Conservation (phyloP, 441 rosid genomes). For the Kokia cookei region DNA sequence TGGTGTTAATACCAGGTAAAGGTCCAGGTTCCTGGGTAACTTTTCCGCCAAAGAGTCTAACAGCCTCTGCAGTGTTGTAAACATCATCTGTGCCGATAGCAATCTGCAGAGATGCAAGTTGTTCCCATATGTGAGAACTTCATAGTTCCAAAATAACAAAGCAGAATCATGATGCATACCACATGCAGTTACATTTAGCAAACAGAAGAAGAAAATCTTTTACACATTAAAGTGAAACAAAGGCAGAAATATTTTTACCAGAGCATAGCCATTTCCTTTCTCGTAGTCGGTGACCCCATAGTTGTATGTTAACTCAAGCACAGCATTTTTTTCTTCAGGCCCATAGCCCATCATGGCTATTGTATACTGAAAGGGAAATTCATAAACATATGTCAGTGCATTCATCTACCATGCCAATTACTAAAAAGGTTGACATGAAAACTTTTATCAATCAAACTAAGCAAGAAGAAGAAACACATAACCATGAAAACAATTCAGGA, state of each 20-base stretch:
- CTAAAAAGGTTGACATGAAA: background rate
- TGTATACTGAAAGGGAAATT: slow-evolving; percentile 24
- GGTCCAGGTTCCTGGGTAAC: slow-evolving; percentile 41
- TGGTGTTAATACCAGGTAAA: slow-evolving; percentile 44
- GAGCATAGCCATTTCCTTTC: slow-evolving; percentile 44
- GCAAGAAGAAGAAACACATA: background rate
- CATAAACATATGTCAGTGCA: slow-evolving; percentile 4
- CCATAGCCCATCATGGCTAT: slow-evolving; percentile 56
- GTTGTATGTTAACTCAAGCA: slow-evolving; percentile 44
- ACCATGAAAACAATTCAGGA: background rate
- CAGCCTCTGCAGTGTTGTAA: slow-evolving; percentile 34
- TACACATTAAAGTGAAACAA: background rate
- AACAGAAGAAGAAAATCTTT: background rate
- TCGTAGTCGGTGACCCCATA: slow-evolving; percentile 45
- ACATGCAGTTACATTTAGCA: background rate
- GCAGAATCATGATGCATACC: background rate
- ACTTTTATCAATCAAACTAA: background rate
- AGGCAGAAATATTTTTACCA: slow-evolving; percentile 21
- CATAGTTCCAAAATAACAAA: background rate
- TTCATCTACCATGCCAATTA: background rate
- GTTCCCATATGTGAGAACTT: background rate
- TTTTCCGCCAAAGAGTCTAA: slow-evolving; percentile 37
- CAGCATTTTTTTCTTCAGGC: slow-evolving; percentile 45
- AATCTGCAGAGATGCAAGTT: slow-evolving; percentile 23
- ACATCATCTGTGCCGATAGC: slow-evolving; percentile 20